Evolutionary conservation across 257 asterid species (phyloP).

Genomic region (Penstemon barbatus): DNA sequence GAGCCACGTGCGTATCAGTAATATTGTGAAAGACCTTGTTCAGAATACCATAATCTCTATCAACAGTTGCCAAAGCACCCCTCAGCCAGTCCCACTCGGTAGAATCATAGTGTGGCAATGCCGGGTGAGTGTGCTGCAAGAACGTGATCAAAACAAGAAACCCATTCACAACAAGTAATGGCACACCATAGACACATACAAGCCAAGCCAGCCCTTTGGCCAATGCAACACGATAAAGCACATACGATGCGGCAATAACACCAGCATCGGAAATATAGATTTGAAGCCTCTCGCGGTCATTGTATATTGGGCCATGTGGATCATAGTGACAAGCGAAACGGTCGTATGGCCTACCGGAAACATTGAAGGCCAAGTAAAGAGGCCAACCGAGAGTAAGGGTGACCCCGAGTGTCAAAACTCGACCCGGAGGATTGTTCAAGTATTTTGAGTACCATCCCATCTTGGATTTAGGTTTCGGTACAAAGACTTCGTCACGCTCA

Average conservation of each 20-base stretch:
- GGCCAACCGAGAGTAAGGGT: constrained; percentile 72
- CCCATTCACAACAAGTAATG: constrained; percentile 47
- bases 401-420: constrained; percentile 34
- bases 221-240: constrained; percentile 42
- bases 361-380: constrained; percentile 54
- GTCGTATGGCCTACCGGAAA: constrained; percentile 57
- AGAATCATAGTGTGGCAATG: constrained; percentile 62
- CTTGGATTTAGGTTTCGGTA: constrained; percentile 49
- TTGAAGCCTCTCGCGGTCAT: constrained; percentile 53
- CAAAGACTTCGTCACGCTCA: constrained; percentile 66
- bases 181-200: constrained; percentile 47
- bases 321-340: constrained; percentile 61
- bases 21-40: constrained; percentile 64
- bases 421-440: constrained; percentile 60
- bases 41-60: constrained; percentile 56
- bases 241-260: constrained; percentile 31
- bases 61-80: constrained; percentile 65
- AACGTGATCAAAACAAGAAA: constrained; percentile 62
- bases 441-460: constrained; percentile 49
- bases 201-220: constrained; percentile 51
- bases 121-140: constrained; percentile 66
- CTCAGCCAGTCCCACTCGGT: constrained; percentile 72
- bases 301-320: constrained; percentile 63
- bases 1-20: constrained; percentile 64
- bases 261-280: constrained; percentile 60